Percentiles rank a stretch among this genome's conserved stretches.
Conservation (phyloP, 768 basidiomycete genomes). For the Lanmaoa pseudosensibilis region DNA sequence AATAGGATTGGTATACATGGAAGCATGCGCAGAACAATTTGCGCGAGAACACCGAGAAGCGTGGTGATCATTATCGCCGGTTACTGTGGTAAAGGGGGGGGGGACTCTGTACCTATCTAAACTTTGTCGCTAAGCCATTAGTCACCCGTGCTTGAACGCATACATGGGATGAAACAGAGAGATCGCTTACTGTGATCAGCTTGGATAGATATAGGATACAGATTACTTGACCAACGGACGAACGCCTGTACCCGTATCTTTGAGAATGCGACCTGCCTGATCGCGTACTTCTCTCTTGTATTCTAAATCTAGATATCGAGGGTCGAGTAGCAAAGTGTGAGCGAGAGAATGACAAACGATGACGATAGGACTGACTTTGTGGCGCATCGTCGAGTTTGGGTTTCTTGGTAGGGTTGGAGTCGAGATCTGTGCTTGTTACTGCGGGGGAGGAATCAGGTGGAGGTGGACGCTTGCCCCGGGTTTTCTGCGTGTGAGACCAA, state of each 20-base stretch:
- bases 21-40: background rate
- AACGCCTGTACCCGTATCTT: slow-evolving; percentile 41
- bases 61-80: too few relatives aligned
- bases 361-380: slow-evolving; percentile 31
- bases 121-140: slow-evolving; percentile 6
- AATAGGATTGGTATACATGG: slow-evolving; percentile 10
- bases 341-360: background rate
- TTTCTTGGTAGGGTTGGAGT: slow-evolving; percentile 38
- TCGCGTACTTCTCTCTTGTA: slow-evolving; percentile 44
- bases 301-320: slow-evolving; percentile 10
- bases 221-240: slow-evolving; percentile 44
- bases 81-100: too few relatives aligned
- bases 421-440: slow-evolving; percentile 36
- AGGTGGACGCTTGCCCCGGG: slow-evolving; percentile 54
- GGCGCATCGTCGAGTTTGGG: slow-evolving; percentile 31
- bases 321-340: background rate
- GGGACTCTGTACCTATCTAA: background rate
- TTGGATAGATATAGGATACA: background rate
- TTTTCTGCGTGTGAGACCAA: slow-evolving; percentile 43
- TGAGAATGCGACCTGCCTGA: slow-evolving; percentile 37
- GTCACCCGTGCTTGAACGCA: slow-evolving; percentile 2
- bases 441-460: slow-evolving; percentile 40
- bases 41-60: background rate
- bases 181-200: slow-evolving; percentile 15
- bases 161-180: background rate